These are phyloP conservation scores for Colletotrichum viniferum DNA, from an alignment of 2,329 filamentous ascomycete species.

Conservation along the genomic window DNA sequence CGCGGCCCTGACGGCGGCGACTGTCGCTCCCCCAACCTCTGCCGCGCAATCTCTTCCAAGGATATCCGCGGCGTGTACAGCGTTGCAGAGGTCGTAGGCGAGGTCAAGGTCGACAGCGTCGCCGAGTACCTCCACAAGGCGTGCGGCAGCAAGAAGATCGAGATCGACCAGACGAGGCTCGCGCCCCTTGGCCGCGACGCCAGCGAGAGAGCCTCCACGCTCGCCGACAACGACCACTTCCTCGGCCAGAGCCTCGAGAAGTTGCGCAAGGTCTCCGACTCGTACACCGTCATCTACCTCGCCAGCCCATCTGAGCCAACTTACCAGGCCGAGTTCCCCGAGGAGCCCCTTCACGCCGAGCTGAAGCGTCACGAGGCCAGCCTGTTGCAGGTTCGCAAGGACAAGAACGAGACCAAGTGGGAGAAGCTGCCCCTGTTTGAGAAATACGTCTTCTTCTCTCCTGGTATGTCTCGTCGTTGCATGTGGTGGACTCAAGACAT, in stretches of 20 bases:
- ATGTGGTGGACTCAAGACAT: background rate
- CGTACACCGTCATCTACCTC: conserved; percentile 79
- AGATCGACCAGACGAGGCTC: conserved; percentile 46
- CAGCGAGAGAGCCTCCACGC: conserved; percentile 44
- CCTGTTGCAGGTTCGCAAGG: conserved; percentile 31
- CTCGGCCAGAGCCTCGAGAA: conserved; percentile 53
- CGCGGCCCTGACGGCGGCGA: conserved; percentile 41
- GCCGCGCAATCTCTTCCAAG: conserved; percentile 39
- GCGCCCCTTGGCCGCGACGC: conserved; percentile 38
- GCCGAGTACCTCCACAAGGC: conserved; percentile 47
- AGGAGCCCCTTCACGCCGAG: conserved; percentile 69
- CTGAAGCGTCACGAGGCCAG: conserved; percentile 65
- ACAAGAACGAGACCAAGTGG: conserved; percentile 41
- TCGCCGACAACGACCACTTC: conserved; percentile 55
- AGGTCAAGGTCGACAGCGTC: conserved; percentile 46
- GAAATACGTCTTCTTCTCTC: conserved; percentile 93
- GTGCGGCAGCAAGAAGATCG: conserved; percentile 44
- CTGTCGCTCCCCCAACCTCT: conserved; percentile 60
- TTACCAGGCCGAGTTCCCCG: conserved; percentile 69
- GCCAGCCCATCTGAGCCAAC: conserved; percentile 62
- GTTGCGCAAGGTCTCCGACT: conserved; percentile 37
- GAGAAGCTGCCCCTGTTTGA: conserved; percentile 73
- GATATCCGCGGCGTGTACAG: conserved; percentile 44
- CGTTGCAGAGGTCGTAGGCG: conserved; percentile 64
- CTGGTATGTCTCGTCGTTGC: conserved; percentile 60